A percentile compares a stretch with the other conserved stretches of the same genome.
phyloP scores from a whole-genome alignment of 129 eudicot genomes.

The Sambucus nigra region DNA sequence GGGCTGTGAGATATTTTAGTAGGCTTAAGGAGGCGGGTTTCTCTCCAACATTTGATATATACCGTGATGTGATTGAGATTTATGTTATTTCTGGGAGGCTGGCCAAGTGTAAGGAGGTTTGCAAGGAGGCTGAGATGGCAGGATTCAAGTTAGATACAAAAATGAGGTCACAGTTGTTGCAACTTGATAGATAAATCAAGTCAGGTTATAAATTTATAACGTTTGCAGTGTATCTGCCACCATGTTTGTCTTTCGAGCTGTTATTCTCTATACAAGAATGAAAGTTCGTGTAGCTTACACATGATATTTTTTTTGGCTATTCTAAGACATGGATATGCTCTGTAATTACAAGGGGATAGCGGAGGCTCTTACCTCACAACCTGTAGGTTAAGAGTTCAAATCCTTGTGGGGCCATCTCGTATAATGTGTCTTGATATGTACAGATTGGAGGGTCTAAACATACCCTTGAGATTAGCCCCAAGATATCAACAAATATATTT shows the following conservation, averaged over 20 bases:
- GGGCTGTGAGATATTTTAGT: slow-evolving; percentile 64
- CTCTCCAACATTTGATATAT: slow-evolving; percentile 61
- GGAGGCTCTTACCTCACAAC: too few relatives aligned
- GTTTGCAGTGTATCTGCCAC: background rate
- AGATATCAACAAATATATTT: too few relatives aligned
- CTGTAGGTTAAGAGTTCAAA: too few relatives aligned
- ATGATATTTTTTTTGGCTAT: too few relatives aligned
- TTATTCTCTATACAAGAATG: background rate
- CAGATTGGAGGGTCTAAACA: too few relatives aligned
- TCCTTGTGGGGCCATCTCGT: too few relatives aligned
- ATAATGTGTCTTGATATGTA: too few relatives aligned
- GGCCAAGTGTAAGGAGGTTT: slow-evolving; percentile 69
- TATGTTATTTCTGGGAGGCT: slow-evolving; percentile 56
- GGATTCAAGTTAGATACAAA: slow-evolving; percentile 55
- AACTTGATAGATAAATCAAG: slow-evolving; percentile 24
- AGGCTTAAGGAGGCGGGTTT: slow-evolving; percentile 85
- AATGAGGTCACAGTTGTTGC: slow-evolving; percentile 32
- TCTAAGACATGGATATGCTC: too few relatives aligned
- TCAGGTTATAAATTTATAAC: background rate
- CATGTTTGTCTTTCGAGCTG: background rate
- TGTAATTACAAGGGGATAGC: too few relatives aligned
- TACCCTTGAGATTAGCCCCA: too few relatives aligned
- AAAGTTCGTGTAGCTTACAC: background rate
- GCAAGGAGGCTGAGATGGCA: slow-evolving; percentile 68
- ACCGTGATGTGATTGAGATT: slow-evolving; percentile 37